Conservation (phyloP, 495 filamentous ascomycete species). For the Neurospora terricola region DNA sequence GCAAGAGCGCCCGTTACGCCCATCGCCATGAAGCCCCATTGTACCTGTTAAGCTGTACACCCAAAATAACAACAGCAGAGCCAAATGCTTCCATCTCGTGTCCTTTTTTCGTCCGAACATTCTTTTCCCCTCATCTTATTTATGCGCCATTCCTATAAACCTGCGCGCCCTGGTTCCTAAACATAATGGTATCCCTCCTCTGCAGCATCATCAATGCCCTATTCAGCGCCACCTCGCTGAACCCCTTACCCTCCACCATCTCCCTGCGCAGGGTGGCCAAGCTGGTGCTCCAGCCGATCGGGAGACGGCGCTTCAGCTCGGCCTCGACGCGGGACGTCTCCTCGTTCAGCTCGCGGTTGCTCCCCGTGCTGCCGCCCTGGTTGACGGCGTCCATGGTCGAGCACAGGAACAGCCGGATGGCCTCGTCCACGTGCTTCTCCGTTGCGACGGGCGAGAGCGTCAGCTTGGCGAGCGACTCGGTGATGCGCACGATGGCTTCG, state of each 20-base stretch:
- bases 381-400: slow-evolving; percentile 97
- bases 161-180: slow-evolving; percentile 79
- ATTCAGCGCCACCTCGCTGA: slow-evolving; percentile 74
- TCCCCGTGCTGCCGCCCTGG: slow-evolving; percentile 61
- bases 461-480: slow-evolving; percentile 89
- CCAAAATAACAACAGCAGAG: background rate
- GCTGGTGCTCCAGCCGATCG: slow-evolving; percentile 92
- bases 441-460: slow-evolving; percentile 74
- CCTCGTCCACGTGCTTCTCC: slow-evolving; percentile 91
- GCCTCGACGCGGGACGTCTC: slow-evolving; percentile 83
- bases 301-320: slow-evolving; percentile 77
- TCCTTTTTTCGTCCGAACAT: background rate
- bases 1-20: background rate
- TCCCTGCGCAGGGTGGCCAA: slow-evolving; percentile 77
- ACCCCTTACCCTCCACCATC: slow-evolving; percentile 81
- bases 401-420: slow-evolving; percentile 93
- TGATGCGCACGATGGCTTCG: slow-evolving; percentile 94
- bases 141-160: slow-evolving; percentile 62
- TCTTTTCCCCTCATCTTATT: background rate
- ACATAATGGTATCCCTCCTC: slow-evolving; percentile 81
- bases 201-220: slow-evolving; percentile 79
- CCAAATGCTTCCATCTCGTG: background rate
- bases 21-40: background rate
- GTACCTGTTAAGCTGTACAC: background rate
- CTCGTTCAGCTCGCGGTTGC: slow-evolving; percentile 79